Evolutionary conservation across 306 rosid genomes (phyloP), one percentile per base, ranked within the genome.

Genomic region (Quercus suber): DNA sequence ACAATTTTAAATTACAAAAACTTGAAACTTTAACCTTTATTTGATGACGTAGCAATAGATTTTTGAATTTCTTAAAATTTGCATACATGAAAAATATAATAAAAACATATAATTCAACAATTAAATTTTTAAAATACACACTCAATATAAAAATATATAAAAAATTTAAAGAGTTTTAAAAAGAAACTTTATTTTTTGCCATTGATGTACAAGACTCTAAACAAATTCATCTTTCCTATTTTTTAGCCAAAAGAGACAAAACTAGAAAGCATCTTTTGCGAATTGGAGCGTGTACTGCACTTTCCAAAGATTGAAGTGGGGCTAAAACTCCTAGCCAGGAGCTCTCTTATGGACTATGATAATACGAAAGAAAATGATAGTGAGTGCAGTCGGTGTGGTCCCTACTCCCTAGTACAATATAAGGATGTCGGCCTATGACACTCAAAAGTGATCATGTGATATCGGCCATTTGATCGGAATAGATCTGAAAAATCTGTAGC

Each of bases 201-300:
- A 2, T 2, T 0, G 41, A 1, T 2, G 3, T 7, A 6, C 0
- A 1, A 1, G 2, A 7, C 0, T 0, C 2, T 7, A 41, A 31
- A 41, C 45, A 41, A 41, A 8, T 41, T 41, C 45, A 2, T 2
- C 2, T n/a, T n/a, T n/a, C n/a, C n/a, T n/a, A n/a, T 37, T 41
- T 41, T 41, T 41, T 41, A 41, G 11, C 3, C 15, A 49, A 11
- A 11, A 49, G 53, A 49, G 53, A 49, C 74, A 60, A 71, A 85
- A 51, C 76, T 71, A 75, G 55, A 79, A 82, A 76, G 80, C 75
- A 73, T 55, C 82, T 80, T 55, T 82, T 82, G 75, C 82, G 60
- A 82, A 59, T 64, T 18, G 63, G 79, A 35, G 81, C 80, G 88
- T 84, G 78, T 43, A 20, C 6, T 55, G 27, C 69, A 83, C 63